Evolutionary conservation across 148 eudicot genomes (phyloP), one percentile per base, ranked within the genome.

Genomic region (Diospyros lotus): DNA sequence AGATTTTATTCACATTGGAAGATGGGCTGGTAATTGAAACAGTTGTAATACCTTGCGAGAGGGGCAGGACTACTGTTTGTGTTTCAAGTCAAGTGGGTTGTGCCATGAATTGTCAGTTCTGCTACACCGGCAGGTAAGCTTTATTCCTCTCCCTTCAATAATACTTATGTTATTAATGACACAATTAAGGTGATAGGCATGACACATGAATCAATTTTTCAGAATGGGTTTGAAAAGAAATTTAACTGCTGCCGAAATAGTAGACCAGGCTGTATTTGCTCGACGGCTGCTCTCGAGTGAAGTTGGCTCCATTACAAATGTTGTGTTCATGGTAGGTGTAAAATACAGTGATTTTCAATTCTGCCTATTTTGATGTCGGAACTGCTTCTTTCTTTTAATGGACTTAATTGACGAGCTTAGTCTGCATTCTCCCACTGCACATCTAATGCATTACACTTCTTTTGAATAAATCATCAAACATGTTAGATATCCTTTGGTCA

Each of bases 1-100:
- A 95, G 97, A 95, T 95, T 77, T 74, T 95, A 75, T 95, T 90
- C 83, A 85, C 88, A 15, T 84, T 95, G 90, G 93, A 89, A 73
- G 98, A 92, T 83, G 97, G 94, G 64, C 82, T 86, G 76, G 97
- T 92, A 73, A 89, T 95, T 72, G 97, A 95, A 83, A 95, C 98
- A 12, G 96, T 95, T 60, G 84, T 95, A 45, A 95, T 92, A 72
- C 97, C 94, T 78, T 87, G 91, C 73, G 83, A 76, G 46, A 77
- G 91, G 68, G 98, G 93, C 17, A 83, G 98, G 72, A 94, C 75
- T 72, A 94, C 97, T 60, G 93, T 95, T 13, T 95, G 98, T 82
- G 96, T 95, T 80, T 94, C 98, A 15, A 95, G 96, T 84, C 98
- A 95, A 89, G 97, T 95, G 76, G 97, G 97, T 11, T 95, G 98